phyloP scores from a whole-genome alignment of 139 green algal genomes.

The Haematococcus lacustris region DNA sequence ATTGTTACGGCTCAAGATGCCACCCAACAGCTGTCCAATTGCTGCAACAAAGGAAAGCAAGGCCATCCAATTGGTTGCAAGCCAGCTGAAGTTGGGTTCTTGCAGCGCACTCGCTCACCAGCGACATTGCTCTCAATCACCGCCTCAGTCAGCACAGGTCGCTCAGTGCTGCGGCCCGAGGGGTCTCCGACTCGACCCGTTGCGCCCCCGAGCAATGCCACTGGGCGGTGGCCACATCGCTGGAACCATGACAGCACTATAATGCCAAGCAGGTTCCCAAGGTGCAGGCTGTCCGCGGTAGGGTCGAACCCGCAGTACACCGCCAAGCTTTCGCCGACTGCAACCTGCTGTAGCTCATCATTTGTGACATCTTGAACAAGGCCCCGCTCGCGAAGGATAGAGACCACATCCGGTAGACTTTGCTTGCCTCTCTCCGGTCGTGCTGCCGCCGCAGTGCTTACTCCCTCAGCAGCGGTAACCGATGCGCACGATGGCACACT shows the following conservation, averaged over 20 bases:
- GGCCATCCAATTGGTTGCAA: neutral
- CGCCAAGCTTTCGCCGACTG: slow-evolving; percentile 34
- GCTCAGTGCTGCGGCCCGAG: slow-evolving; percentile 76
- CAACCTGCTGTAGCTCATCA: slow-evolving; percentile 57
- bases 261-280: slow-evolving; percentile 95
- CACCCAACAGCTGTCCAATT: slow-evolving; percentile 29
- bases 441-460: no score
- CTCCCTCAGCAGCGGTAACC: no score
- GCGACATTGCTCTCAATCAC: slow-evolving; percentile 75
- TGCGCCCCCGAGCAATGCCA: slow-evolving; percentile 86
- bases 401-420: slow-evolving; percentile 15
- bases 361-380: slow-evolving; percentile 68
- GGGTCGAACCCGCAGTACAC: slow-evolving; percentile 98
- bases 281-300: slow-evolving; percentile 87
- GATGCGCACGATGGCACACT: no score
- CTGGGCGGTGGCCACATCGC: slow-evolving; percentile 64
- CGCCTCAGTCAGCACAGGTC: slow-evolving; percentile 81
- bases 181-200: slow-evolving; percentile 92
- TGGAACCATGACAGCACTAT: slow-evolving; percentile 96
- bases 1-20: slow-evolving; percentile 37
- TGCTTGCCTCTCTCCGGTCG: no score
- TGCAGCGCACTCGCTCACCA: slow-evolving; percentile 31
- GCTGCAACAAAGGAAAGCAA: no score
- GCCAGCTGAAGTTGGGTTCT: no score
- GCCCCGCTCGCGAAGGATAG: slow-evolving; percentile 66